These are phyloP conservation scores for Bipolaris victoriae DNA, from an alignment of 2,329 filamentous ascomycete genomes.

Conservation along the genomic window DNA sequence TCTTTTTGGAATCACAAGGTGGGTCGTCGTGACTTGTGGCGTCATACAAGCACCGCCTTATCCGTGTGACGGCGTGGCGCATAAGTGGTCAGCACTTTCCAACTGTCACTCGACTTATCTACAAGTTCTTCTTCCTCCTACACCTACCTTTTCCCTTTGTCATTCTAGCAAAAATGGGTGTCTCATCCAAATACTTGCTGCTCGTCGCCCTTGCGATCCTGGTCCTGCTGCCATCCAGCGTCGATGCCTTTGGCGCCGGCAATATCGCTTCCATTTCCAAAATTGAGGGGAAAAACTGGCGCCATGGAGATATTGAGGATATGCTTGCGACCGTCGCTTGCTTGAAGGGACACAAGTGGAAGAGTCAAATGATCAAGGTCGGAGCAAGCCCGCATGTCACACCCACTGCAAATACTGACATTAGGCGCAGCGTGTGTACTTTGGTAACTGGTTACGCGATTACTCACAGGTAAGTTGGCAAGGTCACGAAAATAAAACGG, in stretches of 20 bases:
- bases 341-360: slow-evolving; percentile 52
- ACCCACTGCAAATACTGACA: slow-evolving; percentile 20
- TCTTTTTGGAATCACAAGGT: not conserved
- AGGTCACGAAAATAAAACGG: slow-evolving; percentile 24
- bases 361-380: slow-evolving; percentile 55
- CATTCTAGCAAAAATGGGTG: slow-evolving; percentile 33
- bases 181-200: slow-evolving; percentile 43
- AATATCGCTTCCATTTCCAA: slow-evolving; percentile 52
- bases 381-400: not conserved
- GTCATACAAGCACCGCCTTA: slow-evolving; percentile 19
- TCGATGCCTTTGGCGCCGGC: slow-evolving; percentile 56
- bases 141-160: not conserved
- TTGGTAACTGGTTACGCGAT: slow-evolving; percentile 57
- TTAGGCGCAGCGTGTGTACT: slow-evolving; percentile 48
- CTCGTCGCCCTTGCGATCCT: slow-evolving; percentile 47
- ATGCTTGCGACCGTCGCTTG: slow-evolving; percentile 58
- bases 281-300: slow-evolving; percentile 57
- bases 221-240: slow-evolving; percentile 45
- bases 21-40: slow-evolving; percentile 12
- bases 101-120: slow-evolving; percentile 7
- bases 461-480: slow-evolving; percentile 59
- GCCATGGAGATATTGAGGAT: slow-evolving; percentile 61
- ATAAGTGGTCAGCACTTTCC: slow-evolving; percentile 6
- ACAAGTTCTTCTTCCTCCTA: not conserved
- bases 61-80: slow-evolving; percentile 16